Percentiles rank a stretch among this genome's conserved stretches.
phyloP scores from a whole-genome alignment of 139 green algal genomes.

The Helicosporidium sp. region DNA sequence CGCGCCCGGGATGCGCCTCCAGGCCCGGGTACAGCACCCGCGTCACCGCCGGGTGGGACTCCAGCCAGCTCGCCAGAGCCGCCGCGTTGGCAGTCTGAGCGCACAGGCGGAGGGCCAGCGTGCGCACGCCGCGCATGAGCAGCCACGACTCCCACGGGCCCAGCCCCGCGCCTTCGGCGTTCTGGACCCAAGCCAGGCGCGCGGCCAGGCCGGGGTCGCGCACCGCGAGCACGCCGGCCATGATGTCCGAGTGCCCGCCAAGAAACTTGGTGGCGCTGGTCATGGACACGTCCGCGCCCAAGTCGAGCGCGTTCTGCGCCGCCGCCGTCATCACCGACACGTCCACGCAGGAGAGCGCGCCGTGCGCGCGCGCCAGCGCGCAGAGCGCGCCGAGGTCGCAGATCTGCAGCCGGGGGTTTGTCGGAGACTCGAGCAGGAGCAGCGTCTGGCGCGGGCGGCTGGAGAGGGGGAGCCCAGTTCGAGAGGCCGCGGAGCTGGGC shows the following conservation, averaged over 20 bases:
- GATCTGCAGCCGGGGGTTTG: conserved; percentile 91
- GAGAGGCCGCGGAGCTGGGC: too few species aligned
- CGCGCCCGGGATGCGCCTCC: conserved; percentile 26
- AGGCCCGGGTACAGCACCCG: conserved; percentile 78
- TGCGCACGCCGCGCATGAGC: conserved; percentile 80
- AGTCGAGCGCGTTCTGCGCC: conserved; percentile 57
- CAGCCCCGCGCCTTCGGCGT: conserved; percentile 72
- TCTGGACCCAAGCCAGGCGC: conserved; percentile 71
- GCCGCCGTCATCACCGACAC: conserved; percentile 86
- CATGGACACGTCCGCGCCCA: conserved; percentile 96
- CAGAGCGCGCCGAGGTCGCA: conserved; percentile 71
- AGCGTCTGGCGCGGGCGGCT: conserved; percentile 68
- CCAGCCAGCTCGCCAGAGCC: conserved; percentile 59
- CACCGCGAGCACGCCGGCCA: conserved; percentile 69
- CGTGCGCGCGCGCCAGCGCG: conserved; percentile 35
- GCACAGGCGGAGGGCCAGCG: conserved; percentile 89
- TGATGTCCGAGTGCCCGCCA: conserved; percentile 82
- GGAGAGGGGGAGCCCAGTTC: too few species aligned
- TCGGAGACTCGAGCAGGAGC: conserved; percentile 92
- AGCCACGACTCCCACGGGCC: conserved; percentile 95
- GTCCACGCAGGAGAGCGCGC: conserved; percentile 78
- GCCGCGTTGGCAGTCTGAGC: conserved; percentile 36
- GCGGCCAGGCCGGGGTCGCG: conserved; percentile 56
- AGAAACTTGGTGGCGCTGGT: conserved; percentile 91
- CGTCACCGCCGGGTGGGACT: conserved; percentile 56